Base-by-base conservation (phyloP, 768 basidiomycete species). In the Rhodotorula graminis region DNA sequence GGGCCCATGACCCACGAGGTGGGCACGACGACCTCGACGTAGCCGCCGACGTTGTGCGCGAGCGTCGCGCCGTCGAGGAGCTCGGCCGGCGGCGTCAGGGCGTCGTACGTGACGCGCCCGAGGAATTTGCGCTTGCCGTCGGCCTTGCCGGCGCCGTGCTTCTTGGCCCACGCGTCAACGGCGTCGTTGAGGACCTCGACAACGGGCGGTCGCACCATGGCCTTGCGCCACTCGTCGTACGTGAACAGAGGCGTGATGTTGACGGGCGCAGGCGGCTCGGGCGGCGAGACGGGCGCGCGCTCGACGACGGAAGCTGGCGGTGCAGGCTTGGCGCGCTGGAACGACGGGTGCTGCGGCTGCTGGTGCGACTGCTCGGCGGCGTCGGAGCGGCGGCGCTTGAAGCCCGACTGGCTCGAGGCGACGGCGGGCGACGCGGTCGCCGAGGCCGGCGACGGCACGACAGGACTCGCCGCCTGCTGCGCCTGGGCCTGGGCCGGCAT, bases 51-150 rank as follows among this genome's bases (percentile, higher is more conserved):
- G 37, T 71, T 67, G 4, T 70, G 46, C 18, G 59, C 56, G 18
- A 79, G 55, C 21, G 71, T 18, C 0, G 73, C 70, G 3, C 75
- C 78, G 49, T 77, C 75, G n/a, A 79, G 64, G 23, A 77, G 44
- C 60, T 60, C 23, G 1, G 78, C 75, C 2, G 78, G 72, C 31
- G 74, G 61, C 5, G 61, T 33, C 58, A 67, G 71, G 25, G 77
- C 73, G 50, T 77, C 74, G 59, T 77, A 79, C n/a, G 70, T 42
- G 44, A 73, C 64, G 5, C 72, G 44, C 3, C 78, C 78, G 23
- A 73, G 61, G 72, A 67, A 76, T n/a, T 58, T 49, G 29, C 71
- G 21, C 33, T 29, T 12, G 12, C 44, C 55, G 15, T 44, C 55
- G 42, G 40, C 58, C 2, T 23, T 16, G 8, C 16, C 19, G 7